phyloP scores from a whole-genome alignment of 2,329 filamentous ascomycete genomes.

The Aspergillus viridinutans region DNA sequence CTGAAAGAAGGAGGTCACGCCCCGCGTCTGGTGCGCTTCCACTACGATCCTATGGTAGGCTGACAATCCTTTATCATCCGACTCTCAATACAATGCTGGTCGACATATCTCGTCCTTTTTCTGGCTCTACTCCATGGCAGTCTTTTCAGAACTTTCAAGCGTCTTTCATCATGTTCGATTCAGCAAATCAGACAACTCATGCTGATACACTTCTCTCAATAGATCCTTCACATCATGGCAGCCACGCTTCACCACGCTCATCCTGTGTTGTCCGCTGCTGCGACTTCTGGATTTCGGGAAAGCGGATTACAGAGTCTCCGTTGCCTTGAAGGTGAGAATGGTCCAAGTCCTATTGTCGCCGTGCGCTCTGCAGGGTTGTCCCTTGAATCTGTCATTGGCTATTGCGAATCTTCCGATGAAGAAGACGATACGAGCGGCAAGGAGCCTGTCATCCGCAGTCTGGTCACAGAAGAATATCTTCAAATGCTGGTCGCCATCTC shows the following conservation, averaged over 20 bases:
- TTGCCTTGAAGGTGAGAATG: conserved; percentile 36
- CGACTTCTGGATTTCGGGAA: conserved; percentile 83
- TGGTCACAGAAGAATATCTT: conserved; percentile 67
- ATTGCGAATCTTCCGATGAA: conserved; percentile 29
- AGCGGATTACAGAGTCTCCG: conserved; percentile 70
- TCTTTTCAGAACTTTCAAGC: conserved; percentile 9
- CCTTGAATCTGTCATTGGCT: conserved; percentile 76
- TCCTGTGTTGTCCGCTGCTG: conserved; percentile 67
- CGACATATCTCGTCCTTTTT: background rate
- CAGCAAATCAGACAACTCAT: conserved; percentile 3
- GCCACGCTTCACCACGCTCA: conserved; percentile 73
- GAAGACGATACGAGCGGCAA: conserved; percentile 29
- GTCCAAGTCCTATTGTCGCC: conserved; percentile 69
- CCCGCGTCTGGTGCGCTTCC: conserved; percentile 66
- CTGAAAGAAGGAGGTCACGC: conserved; percentile 43
- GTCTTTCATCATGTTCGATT: background rate
- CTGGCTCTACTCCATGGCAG: background rate
- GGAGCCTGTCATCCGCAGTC: conserved; percentile 41
- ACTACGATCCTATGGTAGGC: conserved; percentile 91
- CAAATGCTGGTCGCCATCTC: conserved; percentile 62
- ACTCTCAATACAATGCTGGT: background rate
- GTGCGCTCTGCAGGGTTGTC: conserved; percentile 78
- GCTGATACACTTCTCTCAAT: conserved; percentile 20
- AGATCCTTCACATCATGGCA: conserved; percentile 87
- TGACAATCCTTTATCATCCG: background rate